Evolutionary conservation across 1,139 yeast species (phyloP), one percentile per base, ranked within the genome.

Genomic region (Fermentozyma sake): DNA sequence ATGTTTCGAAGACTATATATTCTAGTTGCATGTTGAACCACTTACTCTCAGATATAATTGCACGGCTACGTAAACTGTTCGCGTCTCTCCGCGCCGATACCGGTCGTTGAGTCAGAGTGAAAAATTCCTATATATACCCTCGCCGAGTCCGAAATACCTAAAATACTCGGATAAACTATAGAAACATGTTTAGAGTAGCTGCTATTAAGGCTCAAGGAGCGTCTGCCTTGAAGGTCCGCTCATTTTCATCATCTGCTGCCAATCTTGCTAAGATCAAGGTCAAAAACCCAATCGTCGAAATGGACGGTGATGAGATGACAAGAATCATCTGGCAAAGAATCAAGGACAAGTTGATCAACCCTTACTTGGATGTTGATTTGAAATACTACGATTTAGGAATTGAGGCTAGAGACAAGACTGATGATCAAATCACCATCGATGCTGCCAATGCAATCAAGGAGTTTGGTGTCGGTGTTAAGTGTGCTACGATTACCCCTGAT

Each of bases 401-500:
- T 41, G 78, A 80, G 56, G 68, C 79, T 59, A 77, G 97, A 58
- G 96, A 89, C 59, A 58, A 76, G 42, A 89, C 97, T 24, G 72
- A 85, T 46, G 97, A 89, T 58, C 65, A 83, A 61, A 86, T 89
- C 48, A 89, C 97, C 16, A 56, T 71, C 28, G 96, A 89, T 40
- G 86, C 96, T 6, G 96, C 96, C 19, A 68, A 82, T 38, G 97
- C 97, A 30, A 87, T 85, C 48, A 70, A 78, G 56, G 71, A 87
- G 62, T 80, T 85, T 56, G 85, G 87, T 32, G 97, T 89, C 27
- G 97, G 95, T 35, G 82, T 89, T 49, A 89, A 89, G 67, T 89
- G 97, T 66, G 97, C 97, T 28, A 89, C 97, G 32, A 89, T 89
- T 57, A 89, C 97, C n/a, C 97, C 97, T 6, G 97, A 89, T 56